Conservation (phyloP, 179 eudicot genomes). For the Monotropa hypopitys region DNA sequence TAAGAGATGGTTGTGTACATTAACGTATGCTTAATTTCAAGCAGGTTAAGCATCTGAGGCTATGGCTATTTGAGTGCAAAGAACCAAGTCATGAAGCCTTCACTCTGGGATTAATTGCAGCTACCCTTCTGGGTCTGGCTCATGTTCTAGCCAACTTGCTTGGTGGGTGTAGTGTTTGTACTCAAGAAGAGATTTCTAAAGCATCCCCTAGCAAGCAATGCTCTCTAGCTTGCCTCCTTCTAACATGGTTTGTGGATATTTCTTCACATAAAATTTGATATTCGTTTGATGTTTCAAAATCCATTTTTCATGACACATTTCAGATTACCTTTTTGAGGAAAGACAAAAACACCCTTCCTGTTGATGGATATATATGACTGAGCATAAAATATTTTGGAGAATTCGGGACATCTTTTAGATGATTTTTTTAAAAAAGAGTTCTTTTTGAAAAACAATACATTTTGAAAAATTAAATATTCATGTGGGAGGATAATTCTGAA, state of each 20-base stretch:
- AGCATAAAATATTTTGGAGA: too few species aligned
- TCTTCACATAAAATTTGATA: background rate
- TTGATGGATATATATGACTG: too few species aligned
- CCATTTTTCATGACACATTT: too few species aligned
- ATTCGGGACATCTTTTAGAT: too few species aligned
- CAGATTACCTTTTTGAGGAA: too few species aligned
- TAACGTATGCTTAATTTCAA: background rate
- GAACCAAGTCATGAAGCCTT: constrained; percentile 59
- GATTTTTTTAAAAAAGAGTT: too few species aligned
- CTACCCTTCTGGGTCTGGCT: constrained; percentile 33
- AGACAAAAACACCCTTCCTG: too few species aligned
- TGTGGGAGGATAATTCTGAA: too few species aligned
- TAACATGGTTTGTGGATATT: constrained; percentile 34
- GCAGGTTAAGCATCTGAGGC: constrained; percentile 49
- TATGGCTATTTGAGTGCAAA: constrained; percentile 70
- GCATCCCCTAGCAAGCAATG: constrained; percentile 40
- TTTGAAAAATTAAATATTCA: too few species aligned
- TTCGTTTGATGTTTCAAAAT: too few species aligned
- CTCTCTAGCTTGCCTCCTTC: constrained; percentile 40
- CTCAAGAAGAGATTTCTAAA: constrained; percentile 25
- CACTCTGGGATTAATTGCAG: constrained; percentile 32
- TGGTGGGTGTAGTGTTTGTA: constrained; percentile 52
- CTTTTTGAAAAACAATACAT: too few species aligned
- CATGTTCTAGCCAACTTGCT: constrained; percentile 45
- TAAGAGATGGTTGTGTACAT: background rate